Evolutionary conservation across 1,139 yeast genomes (phyloP), one percentile per base, ranked within the genome.

Genomic region (Tardiomyces digboiensis): DNA sequence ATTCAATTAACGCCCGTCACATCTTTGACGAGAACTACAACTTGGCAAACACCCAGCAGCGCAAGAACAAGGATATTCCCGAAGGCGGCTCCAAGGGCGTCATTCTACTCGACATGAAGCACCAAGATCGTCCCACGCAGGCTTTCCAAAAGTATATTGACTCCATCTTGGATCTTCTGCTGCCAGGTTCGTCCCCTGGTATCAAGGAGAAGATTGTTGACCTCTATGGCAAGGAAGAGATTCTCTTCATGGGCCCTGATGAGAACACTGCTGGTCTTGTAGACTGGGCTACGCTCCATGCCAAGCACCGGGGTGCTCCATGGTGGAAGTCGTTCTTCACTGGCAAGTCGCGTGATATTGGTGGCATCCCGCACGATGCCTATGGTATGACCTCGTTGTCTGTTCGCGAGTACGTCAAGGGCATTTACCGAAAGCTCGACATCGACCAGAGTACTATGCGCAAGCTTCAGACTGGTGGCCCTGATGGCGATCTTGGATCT

Each of bases 1-100:
- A 88, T 65, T 78, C 83, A 44, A 79, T 80, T 60, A 91, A 91
- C 62, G 83, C 82, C 51, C 79, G 95, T 57, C 85, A 86, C 56
- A 76, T 91, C 64, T 88, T 91, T 66, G 98, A 91, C 65, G 98
- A 91, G 65, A 91, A 91, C 67, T 91, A 91, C 67, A 89, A 89
- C 63, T 76, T 91, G 65, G 98, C 98, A 39, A 80, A 83, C 50
- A 91, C 98, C 39, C 98, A 91, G 69, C 98, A 91, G 70, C 78
- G 91, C 56, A 91, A 91, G 70, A 91, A 91, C 69, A 91, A 91
- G 71, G 98, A 91, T 70, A 91, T 91, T 48, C 98, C 98, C 39
- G 98, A 91, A 72, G 98, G 98, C 63, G 98, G 98, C 39, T 87
- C 97, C 41, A 91, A 91, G 67, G 98, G 98, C 68, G 98, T 91